Base-by-base conservation (phyloP, 148 eudicot genomes). In the Camellia lanceoleosa region DNA sequence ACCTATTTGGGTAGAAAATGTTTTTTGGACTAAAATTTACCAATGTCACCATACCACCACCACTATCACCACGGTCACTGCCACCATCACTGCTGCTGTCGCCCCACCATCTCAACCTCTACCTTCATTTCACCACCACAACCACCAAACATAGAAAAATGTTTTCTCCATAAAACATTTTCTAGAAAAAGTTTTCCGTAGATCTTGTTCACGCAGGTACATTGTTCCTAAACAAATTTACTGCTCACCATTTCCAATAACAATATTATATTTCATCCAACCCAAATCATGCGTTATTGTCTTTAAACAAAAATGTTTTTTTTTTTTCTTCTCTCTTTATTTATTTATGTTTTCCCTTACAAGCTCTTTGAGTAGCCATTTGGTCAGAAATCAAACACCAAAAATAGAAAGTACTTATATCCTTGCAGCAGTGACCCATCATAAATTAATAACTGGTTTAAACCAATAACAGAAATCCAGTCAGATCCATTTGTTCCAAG, bases 381-480 rank as follows among this genome's bases (percentile, higher is more conserved):
- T 41, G 20, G 41, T 47, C n/a, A 42, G 19, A 14, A 3, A 64
- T 77, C 71, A 77, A 52, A 77, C 54, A 66, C 16, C 10, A 18
- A 68, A 77, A 58, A 47, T 7, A 47, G 9, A 18, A 2, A 47
- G 14, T 49, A 70, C 41, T 47, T 46, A 47, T 7, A 41, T 70
- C 38, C 55, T 47, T 19, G 14, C 7, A 16, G 9, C 30, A 13
- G 12, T 47, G 74, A 49, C 18, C 74, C 74, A 16, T n/a, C 9
- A 30, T 68, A 7, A 14, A 41, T 9, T 12, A 23, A 18, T 46
- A 15, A 8, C 30, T 15, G 62, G 72, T 77, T 66, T 62, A 20
- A 52, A 15, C 18, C n/a, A 47, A 38, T 66, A 52, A 51, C 80
- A 78, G n/a, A 52, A 58, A 74, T n/a, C 38, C 68, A 52, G 38